A percentile compares a stretch with the other conserved stretches of the same genome.
Evolutionary conservation across 176 grass and related monocot genomes (phyloP).

Genomic region (Bothriochloa decipiens): DNA sequence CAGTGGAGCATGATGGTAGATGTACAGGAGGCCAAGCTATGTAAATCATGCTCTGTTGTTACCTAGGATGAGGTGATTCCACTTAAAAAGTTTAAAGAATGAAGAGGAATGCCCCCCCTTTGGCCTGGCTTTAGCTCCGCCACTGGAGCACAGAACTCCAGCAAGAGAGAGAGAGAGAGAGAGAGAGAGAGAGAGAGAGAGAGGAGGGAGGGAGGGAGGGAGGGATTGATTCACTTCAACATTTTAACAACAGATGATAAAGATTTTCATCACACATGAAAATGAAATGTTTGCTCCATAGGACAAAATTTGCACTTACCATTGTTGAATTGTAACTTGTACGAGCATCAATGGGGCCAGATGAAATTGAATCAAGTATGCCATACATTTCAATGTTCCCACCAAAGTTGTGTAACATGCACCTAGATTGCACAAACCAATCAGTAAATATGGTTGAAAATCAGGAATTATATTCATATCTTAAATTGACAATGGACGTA

Average conservation of each 20-base stretch:
- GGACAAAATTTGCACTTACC: slow-evolving; percentile 48
- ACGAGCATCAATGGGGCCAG: slow-evolving; percentile 80
- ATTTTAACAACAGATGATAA: neutral
- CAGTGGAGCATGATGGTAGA: neutral
- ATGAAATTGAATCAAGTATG: slow-evolving; percentile 81
- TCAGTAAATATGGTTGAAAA: slow-evolving; percentile 23
- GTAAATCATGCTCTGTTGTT: neutral
- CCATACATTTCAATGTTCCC: slow-evolving; percentile 99
- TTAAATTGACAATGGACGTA: neutral
- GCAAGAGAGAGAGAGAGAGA: neutral
- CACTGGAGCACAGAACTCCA: neutral
- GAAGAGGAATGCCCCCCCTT: neutral
- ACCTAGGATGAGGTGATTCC: neutral
- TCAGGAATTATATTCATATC: neutral
- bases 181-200: no score
- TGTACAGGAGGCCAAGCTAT: neutral
- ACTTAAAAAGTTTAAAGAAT: neutral
- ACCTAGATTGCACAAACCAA: slow-evolving; percentile 63
- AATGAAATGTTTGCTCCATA: slow-evolving; percentile 22
- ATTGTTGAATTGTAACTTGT: slow-evolving; percentile 88
- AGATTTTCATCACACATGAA: neutral
- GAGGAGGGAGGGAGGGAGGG: neutral
- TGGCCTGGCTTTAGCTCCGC: neutral
- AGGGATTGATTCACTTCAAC: neutral
- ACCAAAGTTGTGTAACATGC: slow-evolving; percentile 99